Evolutionary conservation across 148 eudicot species (phyloP), one percentile per base, ranked within the genome.

Genomic region (Silene conica): DNA sequence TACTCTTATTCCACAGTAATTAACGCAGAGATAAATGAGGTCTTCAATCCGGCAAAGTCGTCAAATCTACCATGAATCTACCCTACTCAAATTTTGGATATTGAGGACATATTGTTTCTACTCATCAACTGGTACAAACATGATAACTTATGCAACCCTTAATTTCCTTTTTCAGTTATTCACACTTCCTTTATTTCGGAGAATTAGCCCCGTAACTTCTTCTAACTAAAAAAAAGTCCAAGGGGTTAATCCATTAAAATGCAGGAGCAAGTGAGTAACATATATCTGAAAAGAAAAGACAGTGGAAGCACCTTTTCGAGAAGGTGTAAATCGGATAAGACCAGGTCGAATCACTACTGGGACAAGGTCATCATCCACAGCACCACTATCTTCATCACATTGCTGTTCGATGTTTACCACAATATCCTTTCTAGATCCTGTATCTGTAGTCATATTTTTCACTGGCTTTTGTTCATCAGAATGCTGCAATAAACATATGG

Each of bases 341-440:
- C 96, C 96, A 28, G 97, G 99, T 75, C 89, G 89, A 80, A 89
- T 71, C 63, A 77, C 82, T 81, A 90, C 75, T 61, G 97, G 98
- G 70, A 85, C 89, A 73, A 88, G 77, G 23, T 87, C 87, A 67
- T 73, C 62, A 58, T 58, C 84, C 14, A 83, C 96, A 28, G 77
- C 77, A 45, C 80, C 87, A 70, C 80, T 79, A 63, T 80, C 82
- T 61, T 80, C 80, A 78, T 78, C 80, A 73, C 72, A 64, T 75
- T 70, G 79, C 20, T 68, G 78, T 38, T n/a, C 52, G 3, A 43
- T 34, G 73, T 73, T 80, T 73, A 72, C 60, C 76, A 23, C 71
- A 25, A 54, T 22, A 46, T 72, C 77, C 74, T 70, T 78, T 68
- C 68, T 54, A 57, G 31, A 73, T 54, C 38, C 72, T 26, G 74